phyloP scores from a whole-genome alignment of 2,329 filamentous ascomycete genomes.

The Lachnum nothofagi region DNA sequence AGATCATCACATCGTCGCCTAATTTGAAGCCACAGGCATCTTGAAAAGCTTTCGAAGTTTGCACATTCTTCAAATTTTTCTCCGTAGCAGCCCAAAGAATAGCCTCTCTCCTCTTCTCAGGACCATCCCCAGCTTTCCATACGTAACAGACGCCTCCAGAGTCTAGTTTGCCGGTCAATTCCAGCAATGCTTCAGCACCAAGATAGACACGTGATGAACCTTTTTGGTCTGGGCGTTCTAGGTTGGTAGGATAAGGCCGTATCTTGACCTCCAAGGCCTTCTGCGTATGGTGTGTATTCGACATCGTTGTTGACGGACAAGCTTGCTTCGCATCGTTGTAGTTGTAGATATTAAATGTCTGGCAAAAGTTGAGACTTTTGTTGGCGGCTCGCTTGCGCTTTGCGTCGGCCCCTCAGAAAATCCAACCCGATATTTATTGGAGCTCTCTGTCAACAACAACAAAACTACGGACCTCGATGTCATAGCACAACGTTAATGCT shows the following conservation, averaged over 20 bases:
- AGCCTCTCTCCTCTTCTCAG: constrained; percentile 35
- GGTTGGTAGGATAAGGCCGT: constrained; percentile 24
- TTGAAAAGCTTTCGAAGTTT: constrained; percentile 70
- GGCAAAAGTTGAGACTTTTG: background rate
- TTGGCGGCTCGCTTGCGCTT: background rate
- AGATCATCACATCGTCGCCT: constrained; percentile 62
- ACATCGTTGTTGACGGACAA: constrained; percentile 15
- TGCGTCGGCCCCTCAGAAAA: background rate
- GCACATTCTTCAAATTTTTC: constrained; percentile 56
- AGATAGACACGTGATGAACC: constrained; percentile 32
- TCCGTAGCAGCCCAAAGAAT: constrained; percentile 58
- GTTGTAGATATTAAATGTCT: background rate
- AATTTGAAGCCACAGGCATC: constrained; percentile 68
- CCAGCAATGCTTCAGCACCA: constrained; percentile 42
- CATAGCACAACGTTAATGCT: constrained; percentile 37
- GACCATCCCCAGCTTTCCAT: constrained; percentile 34
- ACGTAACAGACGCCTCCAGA: constrained; percentile 57
- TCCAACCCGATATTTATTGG: no score
- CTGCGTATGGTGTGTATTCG: constrained; percentile 16
- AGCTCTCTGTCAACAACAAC: background rate
- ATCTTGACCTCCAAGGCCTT: constrained; percentile 33
- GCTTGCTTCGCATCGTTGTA: background rate
- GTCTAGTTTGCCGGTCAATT: constrained; percentile 42
- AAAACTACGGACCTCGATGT: constrained; percentile 1
- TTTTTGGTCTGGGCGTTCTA: constrained; percentile 31